Evolutionary conservation across 169 alveolate species (phyloP), one percentile per base, ranked within the genome.

Genomic region (Cryptosporidium meleagridis): DNA sequence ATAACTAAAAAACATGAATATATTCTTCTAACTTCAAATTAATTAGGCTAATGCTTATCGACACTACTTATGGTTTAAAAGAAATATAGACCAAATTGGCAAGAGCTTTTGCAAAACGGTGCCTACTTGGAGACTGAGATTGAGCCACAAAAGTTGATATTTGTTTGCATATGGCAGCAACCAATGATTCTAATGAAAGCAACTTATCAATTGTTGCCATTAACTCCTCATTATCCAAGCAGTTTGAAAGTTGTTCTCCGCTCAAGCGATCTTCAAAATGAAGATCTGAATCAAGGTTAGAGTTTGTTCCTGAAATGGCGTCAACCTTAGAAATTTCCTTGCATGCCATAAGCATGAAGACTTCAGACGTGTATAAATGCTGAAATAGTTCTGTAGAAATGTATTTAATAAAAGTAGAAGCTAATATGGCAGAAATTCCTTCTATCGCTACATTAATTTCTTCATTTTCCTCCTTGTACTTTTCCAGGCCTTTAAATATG

Each of bases 91-190:
- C 89, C 21, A 80, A 62, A 48, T 80, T 80, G 10, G 89, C 89
- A 5, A 80, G 48, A n/a, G 89, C 89, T 35, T 80, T 80, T 2
- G 89, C 89, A 45, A 80, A 80, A 18, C 89, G 61, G 67, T 80
- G 75, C 62, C 89, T 59, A 41, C 89, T 80, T 21, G 89, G 89
- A n/a, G 89, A 80, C 5, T 80, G 73, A 14, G 89, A 80, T 9
- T 80, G 89, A 37, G 89, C 89, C n/a, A 80, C 89, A 80, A 80
- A 80, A 14, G 89, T 61, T 45, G 89, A 80, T 37, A 80, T 80
- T 65, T 80, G 89, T 41, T 80, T 80, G 39, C 89, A 80, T 35
- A 80, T 80, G 7, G 89, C 89, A 26, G 89, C 69, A 26, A 80
- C 70, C 0, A 80, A 67, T 39, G 89, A 80, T 29, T 80, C 89